Conservation (phyloP, 306 rosid genomes). For the Rosa rugosa region DNA sequence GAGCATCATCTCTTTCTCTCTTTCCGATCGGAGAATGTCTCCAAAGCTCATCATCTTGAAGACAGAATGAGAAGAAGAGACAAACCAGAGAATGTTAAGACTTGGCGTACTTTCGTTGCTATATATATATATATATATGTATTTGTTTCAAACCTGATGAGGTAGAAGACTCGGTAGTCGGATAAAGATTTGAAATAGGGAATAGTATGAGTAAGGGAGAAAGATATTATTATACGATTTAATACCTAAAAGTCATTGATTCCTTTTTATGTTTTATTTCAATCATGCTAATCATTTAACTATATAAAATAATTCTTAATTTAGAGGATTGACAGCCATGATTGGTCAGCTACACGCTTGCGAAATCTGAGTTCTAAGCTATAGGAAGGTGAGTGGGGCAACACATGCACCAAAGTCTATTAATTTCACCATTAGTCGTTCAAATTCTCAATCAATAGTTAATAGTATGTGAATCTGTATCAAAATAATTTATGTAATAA, state of each 20-base stretch:
- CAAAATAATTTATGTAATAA: neutral
- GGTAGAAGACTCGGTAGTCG: neutral
- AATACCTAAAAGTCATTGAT: slow-evolving; percentile 5
- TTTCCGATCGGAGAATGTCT: neutral
- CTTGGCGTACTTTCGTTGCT: neutral
- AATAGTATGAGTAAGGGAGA: neutral
- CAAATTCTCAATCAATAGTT: neutral
- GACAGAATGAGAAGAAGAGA: neutral
- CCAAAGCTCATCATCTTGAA: neutral
- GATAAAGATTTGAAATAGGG: neutral
- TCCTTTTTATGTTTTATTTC: neutral
- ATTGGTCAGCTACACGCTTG: neutral
- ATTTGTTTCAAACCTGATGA: neutral
- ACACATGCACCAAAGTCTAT: neutral
- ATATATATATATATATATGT: too few relatives aligned
- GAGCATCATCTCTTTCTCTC: slow-evolving; percentile 6
- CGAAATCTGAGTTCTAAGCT: neutral
- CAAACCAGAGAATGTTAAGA: neutral
- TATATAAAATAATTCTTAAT: neutral
- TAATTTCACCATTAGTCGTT: neutral
- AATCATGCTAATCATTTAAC: neutral
- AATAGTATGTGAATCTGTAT: neutral
- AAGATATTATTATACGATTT: neutral
- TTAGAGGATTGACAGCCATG: neutral
- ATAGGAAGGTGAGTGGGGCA: neutral